Evolutionary conservation across 2,329 filamentous ascomycete genomes (phyloP), one percentile per base, ranked within the genome.

Genomic region (Aschersonia sp.): DNA sequence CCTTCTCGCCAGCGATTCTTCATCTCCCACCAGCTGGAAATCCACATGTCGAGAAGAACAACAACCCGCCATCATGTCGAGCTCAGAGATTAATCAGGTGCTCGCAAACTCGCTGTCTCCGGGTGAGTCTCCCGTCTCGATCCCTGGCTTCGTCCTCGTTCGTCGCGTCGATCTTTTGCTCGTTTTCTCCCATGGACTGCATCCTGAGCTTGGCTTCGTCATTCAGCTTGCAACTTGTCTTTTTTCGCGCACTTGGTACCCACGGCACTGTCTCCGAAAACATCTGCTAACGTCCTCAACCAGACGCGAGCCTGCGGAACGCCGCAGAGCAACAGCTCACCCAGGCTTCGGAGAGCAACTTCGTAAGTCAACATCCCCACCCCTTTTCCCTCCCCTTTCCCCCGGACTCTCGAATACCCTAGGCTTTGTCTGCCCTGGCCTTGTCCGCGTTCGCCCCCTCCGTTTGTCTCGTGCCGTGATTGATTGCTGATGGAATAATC

Each of bases 41-140:
- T 53, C 60, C 63, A 63, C 61, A 66, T 66, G 64, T 63, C 60
- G 60, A 63, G 53, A 57, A 58, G 54, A 51, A 52, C 53, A 48
- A 51, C 56, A 55, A 58, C 60, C 62, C 60, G 59, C 63, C 66
- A 73, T 63, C 68, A 87, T 79, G 76, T 77, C 75, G 68, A 77
- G 73, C 73, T 71, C 94, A 85, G 87, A 97, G 74, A 94, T 97
- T 75, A 94, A 90, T 75, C 84, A 88, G 73, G 90, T 98, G 74
- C 85, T 98, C 75, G 81, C 87, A 71, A 90, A 89, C 75, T 97
- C 92, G 68, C 81, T 97, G 71, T 94, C 89, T 64, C 78, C 89
- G 64, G 90, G 92, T 97, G 73, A 67, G 32, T 39, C 12, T 31
- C 46, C 48, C 14, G 35, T 37, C 42, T 46, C 30, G 32, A 40